Percentiles rank a stretch among this genome's conserved stretches.
Conservation (phyloP, 352 stramenopile species). For the Phytopythium aichiense region DNA sequence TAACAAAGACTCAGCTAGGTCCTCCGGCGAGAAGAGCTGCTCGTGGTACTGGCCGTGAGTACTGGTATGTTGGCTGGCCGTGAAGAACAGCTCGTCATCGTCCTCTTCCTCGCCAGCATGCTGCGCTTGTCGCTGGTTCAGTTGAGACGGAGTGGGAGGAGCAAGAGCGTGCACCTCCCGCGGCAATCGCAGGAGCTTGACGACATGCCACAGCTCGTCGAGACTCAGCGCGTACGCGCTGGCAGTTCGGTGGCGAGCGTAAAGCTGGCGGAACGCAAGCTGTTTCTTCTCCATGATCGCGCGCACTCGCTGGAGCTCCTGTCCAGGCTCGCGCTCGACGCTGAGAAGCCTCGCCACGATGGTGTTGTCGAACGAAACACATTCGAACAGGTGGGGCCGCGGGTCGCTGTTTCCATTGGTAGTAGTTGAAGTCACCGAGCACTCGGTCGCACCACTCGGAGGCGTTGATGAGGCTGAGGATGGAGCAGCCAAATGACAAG, state of each 20-base stretch:
- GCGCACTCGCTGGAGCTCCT: conserved; percentile 41
- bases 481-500: conserved; percentile 28
- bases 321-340: conserved; percentile 42
- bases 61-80: too few species aligned
- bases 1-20: conserved; percentile 58
- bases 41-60: conserved; percentile 26
- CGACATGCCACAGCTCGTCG: conserved; percentile 65
- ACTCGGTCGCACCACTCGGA: not conserved
- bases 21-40: conserved; percentile 56
- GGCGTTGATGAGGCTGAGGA: not conserved
- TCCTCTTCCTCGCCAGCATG: conserved; percentile 17
- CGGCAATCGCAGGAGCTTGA: conserved; percentile 55
- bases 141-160: conserved; percentile 13
- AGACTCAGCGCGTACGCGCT: conserved; percentile 47
- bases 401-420: conserved; percentile 17
- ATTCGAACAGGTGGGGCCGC: conserved; percentile 53
- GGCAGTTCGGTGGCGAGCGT: conserved; percentile 35
- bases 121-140: not conserved
- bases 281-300: conserved; percentile 50
- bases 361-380: conserved; percentile 49
- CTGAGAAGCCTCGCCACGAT: conserved; percentile 55
- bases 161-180: conserved; percentile 59
- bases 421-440: not conserved
- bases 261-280: conserved; percentile 48
- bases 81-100: conserved; percentile 32